phyloP scores from a whole-genome alignment of 1,284 basidiomycete species.

The Puccinia novopanici region DNA sequence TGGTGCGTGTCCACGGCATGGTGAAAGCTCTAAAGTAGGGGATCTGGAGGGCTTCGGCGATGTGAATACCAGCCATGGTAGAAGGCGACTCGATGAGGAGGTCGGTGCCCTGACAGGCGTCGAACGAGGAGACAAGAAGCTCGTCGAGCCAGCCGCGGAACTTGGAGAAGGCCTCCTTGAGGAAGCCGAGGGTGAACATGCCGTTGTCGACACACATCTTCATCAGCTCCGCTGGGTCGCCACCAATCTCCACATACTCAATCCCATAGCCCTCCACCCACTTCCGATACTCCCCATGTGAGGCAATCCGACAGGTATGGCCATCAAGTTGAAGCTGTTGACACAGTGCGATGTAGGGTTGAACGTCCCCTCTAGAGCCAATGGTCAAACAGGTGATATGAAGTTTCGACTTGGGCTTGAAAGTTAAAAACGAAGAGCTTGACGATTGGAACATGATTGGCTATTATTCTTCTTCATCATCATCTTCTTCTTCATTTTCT shows the following conservation, averaged over 20 bases:
- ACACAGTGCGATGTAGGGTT: constrained; percentile 81
- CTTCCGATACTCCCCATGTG: constrained; percentile 87
- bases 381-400: constrained; percentile 92
- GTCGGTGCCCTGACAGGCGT: constrained; percentile 90
- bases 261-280: constrained; percentile 92
- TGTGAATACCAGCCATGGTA: constrained; percentile 98
- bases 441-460: constrained; percentile 90
- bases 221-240: constrained; percentile 88
- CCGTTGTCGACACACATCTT: constrained; percentile 60
- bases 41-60: constrained; percentile 87
- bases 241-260: constrained; percentile 87
- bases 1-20: constrained; percentile 72
- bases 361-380: constrained; percentile 88
- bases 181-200: constrained; percentile 89
- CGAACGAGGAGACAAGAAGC: constrained; percentile 86
- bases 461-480: constrained; percentile 25
- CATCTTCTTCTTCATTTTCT: constrained; percentile 53
- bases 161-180: constrained; percentile 86
- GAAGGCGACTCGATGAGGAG: constrained; percentile 91
- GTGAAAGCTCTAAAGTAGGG: constrained; percentile 92
- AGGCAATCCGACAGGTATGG: constrained; percentile 80
- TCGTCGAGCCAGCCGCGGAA: constrained; percentile 98
- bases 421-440: constrained; percentile 89
- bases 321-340: constrained; percentile 89
- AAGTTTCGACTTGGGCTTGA: constrained; percentile 79